phyloP scores from a whole-genome alignment of 345 rosid genomes.

The Angophora floribunda region DNA sequence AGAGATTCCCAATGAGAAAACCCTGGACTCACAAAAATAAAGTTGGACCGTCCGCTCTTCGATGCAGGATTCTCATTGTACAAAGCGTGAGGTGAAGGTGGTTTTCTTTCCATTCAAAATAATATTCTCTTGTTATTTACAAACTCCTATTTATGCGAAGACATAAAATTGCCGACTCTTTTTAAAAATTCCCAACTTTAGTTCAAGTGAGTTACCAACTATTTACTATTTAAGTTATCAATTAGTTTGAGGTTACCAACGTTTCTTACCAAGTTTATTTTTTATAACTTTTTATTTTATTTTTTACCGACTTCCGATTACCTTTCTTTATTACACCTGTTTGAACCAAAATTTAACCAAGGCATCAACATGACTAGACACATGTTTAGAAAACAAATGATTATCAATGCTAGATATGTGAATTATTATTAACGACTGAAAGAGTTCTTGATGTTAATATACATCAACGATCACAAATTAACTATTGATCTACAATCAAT shows the following conservation, averaged over 20 bases:
- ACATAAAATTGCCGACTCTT: not conserved
- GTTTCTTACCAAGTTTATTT: not conserved
- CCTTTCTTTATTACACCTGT: fast-evolving
- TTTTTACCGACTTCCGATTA: not conserved
- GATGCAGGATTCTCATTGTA: not conserved
- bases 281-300: too few relatives aligned
- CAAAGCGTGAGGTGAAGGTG: not conserved
- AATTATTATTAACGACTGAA: too few relatives aligned
- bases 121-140: not conserved
- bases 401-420: fast-evolving
- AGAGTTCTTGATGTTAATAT: too few relatives aligned
- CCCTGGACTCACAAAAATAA: not conserved
- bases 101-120: not conserved
- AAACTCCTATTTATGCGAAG: too few relatives aligned
- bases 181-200: not conserved
- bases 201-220: not conserved
- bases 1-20: not conserved
- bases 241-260: not conserved
- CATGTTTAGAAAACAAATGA: too few relatives aligned
- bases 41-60: not conserved
- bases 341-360: too few relatives aligned
- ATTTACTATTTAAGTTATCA: not conserved
- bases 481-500: fast-evolving
- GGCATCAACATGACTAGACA: too few relatives aligned
- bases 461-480: not conserved